These are phyloP conservation scores for Trichoderma polysporum DNA, from an alignment of 2,329 filamentous ascomycete species.

Conservation along the genomic window DNA sequence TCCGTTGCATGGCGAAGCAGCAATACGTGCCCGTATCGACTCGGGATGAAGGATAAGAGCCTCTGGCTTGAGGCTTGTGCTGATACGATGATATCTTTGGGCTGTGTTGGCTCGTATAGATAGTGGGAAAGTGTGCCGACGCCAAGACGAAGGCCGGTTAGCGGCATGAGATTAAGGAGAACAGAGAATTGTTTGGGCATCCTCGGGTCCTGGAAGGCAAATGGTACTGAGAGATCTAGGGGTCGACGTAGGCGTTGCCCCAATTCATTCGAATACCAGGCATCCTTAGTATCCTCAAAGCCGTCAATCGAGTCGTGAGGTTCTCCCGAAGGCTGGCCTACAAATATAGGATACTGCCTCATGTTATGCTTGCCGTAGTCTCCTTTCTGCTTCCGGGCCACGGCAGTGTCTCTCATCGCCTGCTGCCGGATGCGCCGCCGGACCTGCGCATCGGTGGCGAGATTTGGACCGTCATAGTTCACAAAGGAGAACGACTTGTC, in stretches of 20 bases:
- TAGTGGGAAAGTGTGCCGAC: slow-evolving; percentile 8
- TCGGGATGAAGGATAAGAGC: slow-evolving; percentile 9
- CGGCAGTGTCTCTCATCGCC: slow-evolving; percentile 10
- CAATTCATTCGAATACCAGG: background rate
- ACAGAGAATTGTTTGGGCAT: slow-evolving; percentile 7
- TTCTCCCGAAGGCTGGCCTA: no score
- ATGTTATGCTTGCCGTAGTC: slow-evolving; percentile 16
- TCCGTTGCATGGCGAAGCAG: slow-evolving; percentile 11
- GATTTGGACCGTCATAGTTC: slow-evolving; percentile 8
- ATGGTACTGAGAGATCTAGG: background rate
- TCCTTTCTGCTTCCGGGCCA: slow-evolving; percentile 6
- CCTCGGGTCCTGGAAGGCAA: background rate
- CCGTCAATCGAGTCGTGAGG: no score
- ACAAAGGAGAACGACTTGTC: slow-evolving; percentile 3
- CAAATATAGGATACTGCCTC: slow-evolving; percentile 6
- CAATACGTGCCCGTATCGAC: background rate
- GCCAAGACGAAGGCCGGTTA: slow-evolving; percentile 8
- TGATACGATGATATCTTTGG: background rate
- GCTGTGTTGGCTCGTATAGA: slow-evolving; percentile 3
- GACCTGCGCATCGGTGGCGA: slow-evolving; percentile 6
- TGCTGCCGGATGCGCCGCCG: slow-evolving; percentile 18
- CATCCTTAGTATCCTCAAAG: background rate
- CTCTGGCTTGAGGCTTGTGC: slow-evolving; percentile 8
- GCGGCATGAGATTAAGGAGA: slow-evolving; percentile 9
- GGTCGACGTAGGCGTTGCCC: background rate